phyloP scores from a whole-genome alignment of 805 yeast species.

The Candida tallmaniae region DNA sequence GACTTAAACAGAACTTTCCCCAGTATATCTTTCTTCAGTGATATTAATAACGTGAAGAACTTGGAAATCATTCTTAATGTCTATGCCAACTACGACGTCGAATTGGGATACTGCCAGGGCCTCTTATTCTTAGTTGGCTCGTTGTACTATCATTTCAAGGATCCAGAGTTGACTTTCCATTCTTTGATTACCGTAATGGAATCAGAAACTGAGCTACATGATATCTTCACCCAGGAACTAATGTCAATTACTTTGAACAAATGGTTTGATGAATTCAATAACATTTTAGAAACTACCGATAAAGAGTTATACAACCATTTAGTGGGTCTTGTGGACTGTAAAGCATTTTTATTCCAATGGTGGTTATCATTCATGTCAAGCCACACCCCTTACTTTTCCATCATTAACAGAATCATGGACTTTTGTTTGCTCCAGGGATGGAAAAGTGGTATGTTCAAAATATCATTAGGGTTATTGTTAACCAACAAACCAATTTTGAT shows the following conservation, averaged over 20 bases:
- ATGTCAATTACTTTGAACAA: slow-evolving; percentile 51
- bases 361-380: slow-evolving; percentile 57
- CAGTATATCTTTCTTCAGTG: slow-evolving; percentile 42
- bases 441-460: slow-evolving; percentile 49
- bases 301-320: slow-evolving; percentile 43
- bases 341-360: slow-evolving; percentile 59
- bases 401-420: slow-evolving; percentile 49
- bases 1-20: slow-evolving; percentile 63
- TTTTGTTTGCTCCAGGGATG: slow-evolving; percentile 49
- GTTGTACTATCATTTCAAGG: slow-evolving; percentile 38
- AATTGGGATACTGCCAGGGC: slow-evolving; percentile 69
- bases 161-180: slow-evolving; percentile 41
- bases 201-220: slow-evolving; percentile 46
- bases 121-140: slow-evolving; percentile 60
- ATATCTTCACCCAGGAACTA: slow-evolving; percentile 44
- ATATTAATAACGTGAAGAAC: slow-evolving; percentile 37
- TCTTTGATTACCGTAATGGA: slow-evolving; percentile 56
- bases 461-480: slow-evolving; percentile 48
- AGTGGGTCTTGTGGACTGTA: slow-evolving; percentile 35
- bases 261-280: slow-evolving; percentile 50
- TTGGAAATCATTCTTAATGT: slow-evolving; percentile 57
- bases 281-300: slow-evolving; percentile 36
- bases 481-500: slow-evolving; percentile 44
- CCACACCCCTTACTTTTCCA: slow-evolving; percentile 50
- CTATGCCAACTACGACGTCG: slow-evolving; percentile 58